Evolutionary conservation across 169 alveolate genomes (phyloP).

Genomic region (Eimeria brunetti): DNA sequence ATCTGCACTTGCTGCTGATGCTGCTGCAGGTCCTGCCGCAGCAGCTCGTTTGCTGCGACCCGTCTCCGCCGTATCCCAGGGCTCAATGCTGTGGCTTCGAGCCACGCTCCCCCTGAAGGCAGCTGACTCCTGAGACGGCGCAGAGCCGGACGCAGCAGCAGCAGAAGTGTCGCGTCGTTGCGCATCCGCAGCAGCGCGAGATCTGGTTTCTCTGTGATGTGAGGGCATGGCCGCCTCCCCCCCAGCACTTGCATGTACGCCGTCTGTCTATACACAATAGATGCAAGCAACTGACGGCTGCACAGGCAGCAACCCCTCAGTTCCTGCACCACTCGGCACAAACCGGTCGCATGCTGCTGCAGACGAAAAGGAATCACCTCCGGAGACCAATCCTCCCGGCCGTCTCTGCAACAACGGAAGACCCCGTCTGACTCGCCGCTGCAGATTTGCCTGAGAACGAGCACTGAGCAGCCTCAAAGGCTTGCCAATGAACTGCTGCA

Average conservation of each 20-base stretch:
- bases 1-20: constrained; percentile 31
- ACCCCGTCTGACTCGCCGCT: neutral
- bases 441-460: neutral
- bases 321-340: constrained; percentile 50
- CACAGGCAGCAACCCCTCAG: constrained; percentile 63
- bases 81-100: constrained; percentile 65
- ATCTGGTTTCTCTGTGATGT: constrained; percentile 40
- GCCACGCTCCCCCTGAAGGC: constrained; percentile 57
- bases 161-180: constrained; percentile 47
- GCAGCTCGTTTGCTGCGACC: constrained; percentile 55
- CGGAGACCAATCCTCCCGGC: neutral
- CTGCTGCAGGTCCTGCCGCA: constrained; percentile 35
- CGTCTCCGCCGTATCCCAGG: constrained; percentile 51
- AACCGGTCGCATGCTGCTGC: constrained; percentile 46
- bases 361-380: neutral
- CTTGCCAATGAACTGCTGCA: neutral
- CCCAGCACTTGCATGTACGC: constrained; percentile 28
- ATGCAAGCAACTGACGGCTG: constrained; percentile 72
- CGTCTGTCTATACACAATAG: constrained; percentile 22
- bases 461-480: constrained; percentile 24
- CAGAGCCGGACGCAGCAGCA: neutral
- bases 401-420: constrained; percentile 45
- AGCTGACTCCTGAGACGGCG: constrained; percentile 4
- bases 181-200: constrained; percentile 63
- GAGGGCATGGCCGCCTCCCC: constrained; percentile 69